Evolutionary conservation across 1,284 basidiomycete genomes (phyloP), one percentile per base, ranked within the genome.

Genomic region (Austropuccinia psidii): DNA sequence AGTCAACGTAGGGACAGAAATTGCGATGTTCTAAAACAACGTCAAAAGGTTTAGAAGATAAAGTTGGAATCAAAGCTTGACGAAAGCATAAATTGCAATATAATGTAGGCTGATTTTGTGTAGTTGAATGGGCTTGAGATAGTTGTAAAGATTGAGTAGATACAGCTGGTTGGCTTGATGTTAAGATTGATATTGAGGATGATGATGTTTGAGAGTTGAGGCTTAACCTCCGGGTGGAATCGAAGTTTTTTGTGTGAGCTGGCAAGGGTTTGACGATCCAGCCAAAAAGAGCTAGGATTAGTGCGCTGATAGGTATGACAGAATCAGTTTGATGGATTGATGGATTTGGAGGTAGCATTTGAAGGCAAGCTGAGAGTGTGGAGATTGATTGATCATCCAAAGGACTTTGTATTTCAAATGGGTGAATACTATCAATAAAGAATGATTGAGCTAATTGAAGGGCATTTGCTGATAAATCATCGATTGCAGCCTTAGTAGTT

Each of bases 231-330:
- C 27, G 9, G 54, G 9, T 21, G 47, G 47, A 2, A 50, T 27
- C 47, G 47, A 17, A 50, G 47, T 21, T 21, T 3, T n/a, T 19
- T n/a, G n/a, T n/a, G n/a, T 50, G 47, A 50, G 29, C 1, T 27
- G 21, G 21, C 9, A 58, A 1, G 3, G 39, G 24, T 45, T 69
- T 58, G 31, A 49, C 13, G 13, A 31, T 24, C 68, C 68, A 72
- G 11, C 68, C 68, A 49, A 61, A 72, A 31, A 72, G 68, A 41
- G 57, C 68, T 7, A 72, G 57, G 37, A 72, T 72, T 17, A 72
- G 37, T 29, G 67, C 55, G 37, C 21, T 31, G 24, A 31, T 49
- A 55, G 66, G 41, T 19, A 31, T 33, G 52, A 37, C 19, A 24
- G 50, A 27, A 35, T 6, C 17, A 27, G n/a, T 8, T 35, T 37